phyloP scores from a whole-genome alignment of 1,139 yeast species.

The Hyphopichia khmerensis region DNA sequence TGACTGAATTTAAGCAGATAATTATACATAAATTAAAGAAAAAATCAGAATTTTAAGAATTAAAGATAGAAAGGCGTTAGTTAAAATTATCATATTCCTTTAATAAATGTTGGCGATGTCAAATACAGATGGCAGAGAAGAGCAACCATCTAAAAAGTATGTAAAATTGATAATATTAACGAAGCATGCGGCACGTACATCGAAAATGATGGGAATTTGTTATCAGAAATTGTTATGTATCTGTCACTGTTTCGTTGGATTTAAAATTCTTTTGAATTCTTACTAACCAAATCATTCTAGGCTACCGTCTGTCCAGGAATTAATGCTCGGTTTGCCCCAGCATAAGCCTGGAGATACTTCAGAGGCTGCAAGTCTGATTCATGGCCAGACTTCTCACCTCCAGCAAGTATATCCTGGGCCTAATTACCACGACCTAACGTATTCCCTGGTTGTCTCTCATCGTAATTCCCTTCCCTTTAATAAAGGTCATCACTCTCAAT shows the following conservation, averaged over 20 bases:
- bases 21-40: no score
- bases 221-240: no score
- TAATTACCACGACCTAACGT: not conserved
- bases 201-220: no score
- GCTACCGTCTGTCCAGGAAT: not conserved
- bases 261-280: no score
- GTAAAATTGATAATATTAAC: not conserved
- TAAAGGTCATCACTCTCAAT: not conserved
- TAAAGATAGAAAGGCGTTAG: no score
- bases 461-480: not conserved
- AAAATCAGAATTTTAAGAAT: no score
- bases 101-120: not conserved
- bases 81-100: no score
- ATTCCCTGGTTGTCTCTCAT: not conserved
- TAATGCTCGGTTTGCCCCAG: not conserved
- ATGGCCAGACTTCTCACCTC: no score
- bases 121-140: not conserved
- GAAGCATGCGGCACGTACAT: no score
- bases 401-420: not conserved
- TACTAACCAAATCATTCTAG: not conserved
- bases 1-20: no score
- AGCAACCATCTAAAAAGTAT: not conserved
- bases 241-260: no score
- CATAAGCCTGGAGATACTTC: not conserved
- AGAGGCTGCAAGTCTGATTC: no score